Base-by-base conservation (phyloP, 2,329 filamentous ascomycete species). In the Fusarium sacchari region DNA sequence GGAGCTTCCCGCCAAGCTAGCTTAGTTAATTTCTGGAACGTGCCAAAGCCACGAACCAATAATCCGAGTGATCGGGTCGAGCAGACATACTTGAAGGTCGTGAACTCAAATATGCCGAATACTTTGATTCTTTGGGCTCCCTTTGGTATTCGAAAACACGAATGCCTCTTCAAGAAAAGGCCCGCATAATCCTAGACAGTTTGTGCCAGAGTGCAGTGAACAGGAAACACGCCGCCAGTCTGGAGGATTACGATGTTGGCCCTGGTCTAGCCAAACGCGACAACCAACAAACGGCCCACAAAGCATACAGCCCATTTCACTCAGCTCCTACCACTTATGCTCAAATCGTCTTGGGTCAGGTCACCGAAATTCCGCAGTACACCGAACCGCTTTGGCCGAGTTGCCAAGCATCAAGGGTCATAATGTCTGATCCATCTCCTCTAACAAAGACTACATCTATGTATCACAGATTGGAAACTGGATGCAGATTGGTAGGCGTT, bases 221-320 rank as follows among this genome's bases (percentile, higher is more conserved):
- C 20, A 40, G 77, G 66, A 73, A 60, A 72, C 74, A 75, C 57
- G 57, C 64, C 52, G 53, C 59, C 44, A 57, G 57, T 57, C 32
- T 50, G 56, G 30, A 75, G 64, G 59, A 53, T 66, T 73, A 68
- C 67, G 62, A 42, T 60, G 69, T 60, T 63, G 53, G 60, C 60
- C 67, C 67, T 65, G 40, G 66, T 50, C 44, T 50, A 64, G 47
- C 59, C 57, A 59, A 73, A 60, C 57, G 43, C 47, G 37, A 49
- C 69, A 65, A 59, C 69, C 68, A 77, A 76, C 71, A 70, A 44
- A 71, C 28, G 67, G 40, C 66, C 73, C 73, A 77, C 75, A 61
- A 43, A 46, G 57, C 34, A 58, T 24, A 61, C 30, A 58, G 50
- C 34, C 43, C 46, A 30, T 52, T 55, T 72, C 44, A 24, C 47